phyloP scores from a whole-genome alignment of 495 filamentous ascomycete genomes.

The Talaromyces ruber region DNA sequence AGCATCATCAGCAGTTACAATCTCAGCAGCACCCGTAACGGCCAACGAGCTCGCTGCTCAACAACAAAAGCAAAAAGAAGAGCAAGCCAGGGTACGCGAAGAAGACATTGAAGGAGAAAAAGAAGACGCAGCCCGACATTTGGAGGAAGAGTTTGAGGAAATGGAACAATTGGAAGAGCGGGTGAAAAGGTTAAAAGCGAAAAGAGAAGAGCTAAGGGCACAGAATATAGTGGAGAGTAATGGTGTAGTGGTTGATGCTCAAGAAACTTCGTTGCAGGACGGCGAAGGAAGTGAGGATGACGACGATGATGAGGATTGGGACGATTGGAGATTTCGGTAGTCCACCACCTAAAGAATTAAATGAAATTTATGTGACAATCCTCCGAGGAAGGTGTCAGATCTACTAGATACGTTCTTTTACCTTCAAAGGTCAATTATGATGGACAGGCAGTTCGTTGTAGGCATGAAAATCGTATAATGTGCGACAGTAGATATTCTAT shows the following conservation, averaged over 20 bases:
- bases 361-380: neutral
- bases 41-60: slow-evolving; percentile 66
- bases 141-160: slow-evolving; percentile 87
- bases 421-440: neutral
- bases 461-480: neutral
- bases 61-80: slow-evolving; percentile 47
- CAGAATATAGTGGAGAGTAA: slow-evolving; percentile 24
- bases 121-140: slow-evolving; percentile 70
- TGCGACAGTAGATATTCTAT: neutral
- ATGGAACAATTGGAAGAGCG: slow-evolving; percentile 87
- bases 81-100: slow-evolving; percentile 34
- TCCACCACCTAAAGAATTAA: neutral
- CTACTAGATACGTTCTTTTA: neutral
- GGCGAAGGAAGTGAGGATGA: slow-evolving; percentile 53
- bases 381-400: neutral
- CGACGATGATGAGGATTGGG: slow-evolving; percentile 56
- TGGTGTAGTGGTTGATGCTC: slow-evolving; percentile 19
- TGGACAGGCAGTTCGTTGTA: neutral
- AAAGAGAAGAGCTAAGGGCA: slow-evolving; percentile 49
- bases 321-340: slow-evolving; percentile 59
- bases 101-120: slow-evolving; percentile 69
- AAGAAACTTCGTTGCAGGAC: slow-evolving; percentile 31
- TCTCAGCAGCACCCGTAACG: slow-evolving; percentile 59
- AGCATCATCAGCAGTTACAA: slow-evolving; percentile 36
- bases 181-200: slow-evolving; percentile 67